A percentile compares a stretch with the other conserved stretches of the same genome.
Conservation (phyloP, 116 monocot genomes). For the Dioscorea cayenensis region DNA sequence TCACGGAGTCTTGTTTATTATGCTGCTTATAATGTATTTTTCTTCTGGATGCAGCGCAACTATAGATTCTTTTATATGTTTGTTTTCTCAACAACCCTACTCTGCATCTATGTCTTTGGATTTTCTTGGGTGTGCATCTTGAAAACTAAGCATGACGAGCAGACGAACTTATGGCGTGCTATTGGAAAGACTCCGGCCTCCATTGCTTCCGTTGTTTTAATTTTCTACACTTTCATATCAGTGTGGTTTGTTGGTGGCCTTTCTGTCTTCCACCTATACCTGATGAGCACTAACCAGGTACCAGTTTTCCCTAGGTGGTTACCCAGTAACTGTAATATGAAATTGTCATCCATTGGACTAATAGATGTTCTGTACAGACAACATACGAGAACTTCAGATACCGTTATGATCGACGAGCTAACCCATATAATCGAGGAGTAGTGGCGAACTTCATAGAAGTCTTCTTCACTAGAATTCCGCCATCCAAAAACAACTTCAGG, state of each 20-base stretch:
- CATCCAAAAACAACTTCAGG: conserved; percentile 71
- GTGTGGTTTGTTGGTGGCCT: conserved; percentile 87
- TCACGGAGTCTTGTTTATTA: neutral
- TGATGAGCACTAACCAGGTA: conserved; percentile 91
- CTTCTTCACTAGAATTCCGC: conserved; percentile 63
- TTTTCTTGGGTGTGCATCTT: conserved; percentile 77
- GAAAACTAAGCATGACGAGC: conserved; percentile 47
- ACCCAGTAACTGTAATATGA: neutral
- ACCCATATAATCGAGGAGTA: conserved; percentile 65
- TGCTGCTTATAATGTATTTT: neutral
- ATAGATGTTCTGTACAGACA: conserved; percentile 33
- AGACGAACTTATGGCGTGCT: conserved; percentile 62
- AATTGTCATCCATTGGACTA: neutral
- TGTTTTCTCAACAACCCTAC: conserved; percentile 71
- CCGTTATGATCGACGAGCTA: conserved; percentile 63
- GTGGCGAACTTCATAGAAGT: conserved; percentile 62
- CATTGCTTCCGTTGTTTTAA: conserved; percentile 57
- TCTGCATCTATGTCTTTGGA: conserved; percentile 75
- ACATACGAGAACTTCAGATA: conserved; percentile 95
- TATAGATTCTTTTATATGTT: conserved; percentile 92
- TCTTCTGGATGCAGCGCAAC: conserved; percentile 54
- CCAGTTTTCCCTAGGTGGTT: neutral
- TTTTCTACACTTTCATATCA: conserved; percentile 66
- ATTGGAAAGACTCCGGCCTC: conserved; percentile 50
- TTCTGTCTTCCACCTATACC: conserved; percentile 77